Evolutionary conservation across 176 grass and related monocot genomes (phyloP).

Genomic region (Paspalum notatum): DNA sequence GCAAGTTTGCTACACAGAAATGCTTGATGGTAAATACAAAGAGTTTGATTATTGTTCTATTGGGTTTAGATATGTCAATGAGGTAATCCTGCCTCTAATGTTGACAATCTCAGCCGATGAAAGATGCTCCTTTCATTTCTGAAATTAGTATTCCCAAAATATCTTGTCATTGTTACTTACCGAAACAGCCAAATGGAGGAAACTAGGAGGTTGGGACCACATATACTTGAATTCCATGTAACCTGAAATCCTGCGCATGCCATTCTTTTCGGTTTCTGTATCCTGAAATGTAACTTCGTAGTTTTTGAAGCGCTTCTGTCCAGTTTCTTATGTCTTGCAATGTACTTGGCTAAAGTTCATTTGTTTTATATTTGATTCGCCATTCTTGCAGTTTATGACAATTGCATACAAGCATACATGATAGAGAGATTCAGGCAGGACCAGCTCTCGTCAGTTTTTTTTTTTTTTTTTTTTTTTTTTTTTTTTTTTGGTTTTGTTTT

Average conservation of each 20-base stretch:
- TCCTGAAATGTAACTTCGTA: background rate
- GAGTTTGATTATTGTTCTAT: too few species aligned
- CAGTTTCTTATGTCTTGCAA: background rate
- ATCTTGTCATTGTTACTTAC: background rate
- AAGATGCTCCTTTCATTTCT: too few species aligned
- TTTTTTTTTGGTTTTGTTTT: too few species aligned
- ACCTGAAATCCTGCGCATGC: background rate
- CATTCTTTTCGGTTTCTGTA: background rate
- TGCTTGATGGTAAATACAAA: too few species aligned
- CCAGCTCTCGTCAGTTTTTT: slow-evolving; percentile 69
- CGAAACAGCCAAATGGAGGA: background rate
- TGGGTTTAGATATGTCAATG: too few species aligned
- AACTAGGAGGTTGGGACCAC: background rate
- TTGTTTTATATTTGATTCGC: slow-evolving; percentile 11
- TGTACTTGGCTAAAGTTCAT: background rate
- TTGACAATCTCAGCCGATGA: too few species aligned
- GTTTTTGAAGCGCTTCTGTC: background rate
- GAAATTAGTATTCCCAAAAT: slow-evolving; percentile 25
- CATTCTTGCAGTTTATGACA: slow-evolving; percentile 75
- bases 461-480: too few species aligned
- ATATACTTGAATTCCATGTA: too few species aligned
- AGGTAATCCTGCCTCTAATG: too few species aligned
- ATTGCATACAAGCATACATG: slow-evolving; percentile 88
- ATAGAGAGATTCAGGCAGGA: slow-evolving; percentile 81
- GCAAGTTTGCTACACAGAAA: too few species aligned